Base-by-base conservation (phyloP, 1,284 basidiomycete species). In the Ustilago lituana region DNA sequence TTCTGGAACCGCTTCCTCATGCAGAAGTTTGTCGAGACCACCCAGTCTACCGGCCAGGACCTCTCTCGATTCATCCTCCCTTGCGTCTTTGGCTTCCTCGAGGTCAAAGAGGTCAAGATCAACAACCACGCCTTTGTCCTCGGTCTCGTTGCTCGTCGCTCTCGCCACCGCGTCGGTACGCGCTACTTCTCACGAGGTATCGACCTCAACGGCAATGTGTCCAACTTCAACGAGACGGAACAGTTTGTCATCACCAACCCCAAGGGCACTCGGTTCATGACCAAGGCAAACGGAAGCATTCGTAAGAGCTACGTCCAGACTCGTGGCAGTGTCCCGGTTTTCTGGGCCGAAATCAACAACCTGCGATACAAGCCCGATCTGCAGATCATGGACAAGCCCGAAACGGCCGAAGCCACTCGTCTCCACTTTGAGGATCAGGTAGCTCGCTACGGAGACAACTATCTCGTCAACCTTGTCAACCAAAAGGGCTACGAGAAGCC, bases 341-440 rank as follows among this genome's bases (percentile, higher is more conserved):
- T 90, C 82, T 98, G 96, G 96, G 92, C 93, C 3, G 95, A 99
- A 83, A 86, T 99, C 79, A 98, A 95, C 84, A 98, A 93, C 44
- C 82, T 99, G 66, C 87, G 94, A 67, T 98, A 98, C 84, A 96
- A 94, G 82, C 96, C 96, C 8, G 96, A 98, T 83, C 84, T 99
- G 57, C 92, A 94, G 83, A 88, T 98, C 69, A 98, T 98, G 93
- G 93, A 97, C 55, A 83, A 92, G 35, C 88, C 89, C 50, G 89
- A 92, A 70, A 91, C 93, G 76, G 85, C 87, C 40, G 85, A 89
- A 58, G 89, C 89, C 0, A 87, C 92, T 80, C 86, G 86, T 31
- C 85, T 85, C 38, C 96, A 98, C 84, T 85, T 98, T 22, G 85
- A 88, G 46, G 87, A 89, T 67, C 90, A 93, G 82, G 86, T 90